Evolutionary conservation across 768 basidiomycete genomes (phyloP), one percentile per base, ranked within the genome.

Genomic region (Cystofilobasidium bisporidii): DNA sequence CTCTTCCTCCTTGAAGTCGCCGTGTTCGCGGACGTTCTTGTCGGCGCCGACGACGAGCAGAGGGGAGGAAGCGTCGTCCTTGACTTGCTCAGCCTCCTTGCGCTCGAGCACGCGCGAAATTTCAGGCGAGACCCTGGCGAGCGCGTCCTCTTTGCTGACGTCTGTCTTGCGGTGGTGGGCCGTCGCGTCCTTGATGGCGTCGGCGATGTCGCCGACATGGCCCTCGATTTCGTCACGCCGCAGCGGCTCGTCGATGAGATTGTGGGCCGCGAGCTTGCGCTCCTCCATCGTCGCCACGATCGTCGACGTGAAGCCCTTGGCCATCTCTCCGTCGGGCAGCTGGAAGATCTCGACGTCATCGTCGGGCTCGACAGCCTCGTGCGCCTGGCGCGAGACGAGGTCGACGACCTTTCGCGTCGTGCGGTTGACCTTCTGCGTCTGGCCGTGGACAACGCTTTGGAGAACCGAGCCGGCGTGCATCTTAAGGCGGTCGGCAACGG

Each of bases 401-500:
- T 63, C 67, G 17, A 32, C 40, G 24, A 63, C 61, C 43, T 68
- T 68, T 18, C 50, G 38, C 15, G 56, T 33, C 20, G 67, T 63
- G 22, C 55, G 53, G 10, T 48, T 33, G 24, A 69, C 30, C 43
- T 38, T 38, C 47, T 60, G 63, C 32, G 63, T 41, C 30, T 69
- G 63, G n/a, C 58, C 57, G 58, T 69, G 68, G 28, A 56, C 22
- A 30, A 69, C 63, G 61, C 71, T 70, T 3, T 72, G 67, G 5
- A 75, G 36, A 17, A 73, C 76, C 22, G 55, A 72, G 40, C 72
- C 57, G 4, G 75, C 62, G 12, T 76, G 76, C 33, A 61, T 60
- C 72, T 73, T 72, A 47, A 77, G 47, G 30, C 76, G 59, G 55
- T 75, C 75, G 32, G 72, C 63, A 3, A 71, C 73, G 11, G 72